phyloP scores from a whole-genome alignment of 2,329 filamentous ascomycete genomes.

The Blastomyces percursus region DNA sequence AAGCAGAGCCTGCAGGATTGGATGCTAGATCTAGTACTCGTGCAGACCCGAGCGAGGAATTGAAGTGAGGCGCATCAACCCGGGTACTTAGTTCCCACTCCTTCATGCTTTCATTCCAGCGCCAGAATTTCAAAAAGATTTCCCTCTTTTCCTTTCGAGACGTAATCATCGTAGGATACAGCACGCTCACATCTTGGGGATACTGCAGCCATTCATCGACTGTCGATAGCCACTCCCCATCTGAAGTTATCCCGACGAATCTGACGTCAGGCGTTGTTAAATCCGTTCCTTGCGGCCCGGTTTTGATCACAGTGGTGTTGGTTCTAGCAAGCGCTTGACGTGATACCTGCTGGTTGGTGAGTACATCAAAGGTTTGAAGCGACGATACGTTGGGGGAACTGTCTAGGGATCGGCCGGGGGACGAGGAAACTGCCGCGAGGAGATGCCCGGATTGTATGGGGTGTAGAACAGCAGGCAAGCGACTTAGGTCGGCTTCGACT shows the following conservation, averaged over 20 bases:
- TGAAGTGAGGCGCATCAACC: slow-evolving; percentile 69
- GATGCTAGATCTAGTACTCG: slow-evolving; percentile 61
- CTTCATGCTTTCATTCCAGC: slow-evolving; percentile 45
- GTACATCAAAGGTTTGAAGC: slow-evolving; percentile 80
- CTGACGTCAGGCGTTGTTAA: slow-evolving; percentile 70
- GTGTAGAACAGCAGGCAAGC: slow-evolving; percentile 51
- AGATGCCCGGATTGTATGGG: slow-evolving; percentile 53
- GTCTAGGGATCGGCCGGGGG: slow-evolving; percentile 27
- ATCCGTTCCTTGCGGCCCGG: slow-evolving; percentile 57
- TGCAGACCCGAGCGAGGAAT: slow-evolving; percentile 39
- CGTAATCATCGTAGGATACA: slow-evolving; percentile 30
- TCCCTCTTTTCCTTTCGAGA: slow-evolving; percentile 40
- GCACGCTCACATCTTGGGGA: slow-evolving; percentile 51
- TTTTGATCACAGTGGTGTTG: slow-evolving; percentile 70
- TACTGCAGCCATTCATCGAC: slow-evolving; percentile 84
- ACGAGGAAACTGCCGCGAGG: slow-evolving; percentile 52
- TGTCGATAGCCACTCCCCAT: slow-evolving; percentile 84
- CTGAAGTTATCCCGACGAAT: slow-evolving; percentile 61
- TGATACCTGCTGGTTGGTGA: slow-evolving; percentile 62
- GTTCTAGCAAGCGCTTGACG: slow-evolving; percentile 83
- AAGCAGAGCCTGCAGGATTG: slow-evolving; percentile 57
- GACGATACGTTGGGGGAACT: slow-evolving; percentile 43
- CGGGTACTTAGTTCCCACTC: slow-evolving; percentile 67
- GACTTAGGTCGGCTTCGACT: slow-evolving; percentile 7
- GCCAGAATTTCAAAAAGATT: slow-evolving; percentile 87